Conservation (phyloP, 371 early-diverging fungal species). For the Smittium mucronatum region DNA sequence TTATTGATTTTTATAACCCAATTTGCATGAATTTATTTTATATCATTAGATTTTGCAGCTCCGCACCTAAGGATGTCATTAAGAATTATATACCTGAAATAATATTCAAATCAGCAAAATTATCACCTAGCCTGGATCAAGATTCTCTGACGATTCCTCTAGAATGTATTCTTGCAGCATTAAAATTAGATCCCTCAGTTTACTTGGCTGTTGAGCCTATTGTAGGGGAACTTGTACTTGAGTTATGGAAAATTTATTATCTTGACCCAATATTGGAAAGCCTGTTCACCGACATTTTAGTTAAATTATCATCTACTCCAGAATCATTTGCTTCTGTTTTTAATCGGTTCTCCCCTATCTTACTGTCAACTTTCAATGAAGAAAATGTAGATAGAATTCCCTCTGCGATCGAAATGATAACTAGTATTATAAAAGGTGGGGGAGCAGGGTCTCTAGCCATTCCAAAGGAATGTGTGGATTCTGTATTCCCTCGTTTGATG, state of each 20-base stretch:
- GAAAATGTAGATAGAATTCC: constrained; percentile 39
- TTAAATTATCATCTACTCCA: constrained; percentile 54
- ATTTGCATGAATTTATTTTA: not conserved
- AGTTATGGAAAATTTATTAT: constrained; percentile 61
- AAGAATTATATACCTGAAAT: constrained; percentile 24
- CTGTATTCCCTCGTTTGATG: constrained; percentile 73
- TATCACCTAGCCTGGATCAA: constrained; percentile 16
- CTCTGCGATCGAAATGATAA: constrained; percentile 58
- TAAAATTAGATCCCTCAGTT: constrained; percentile 57
- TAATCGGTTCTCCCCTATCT: constrained; percentile 51
- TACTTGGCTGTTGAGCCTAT: constrained; percentile 56
- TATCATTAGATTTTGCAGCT: constrained; percentile 42
- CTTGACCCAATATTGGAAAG: constrained; percentile 36
- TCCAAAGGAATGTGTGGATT: constrained; percentile 54
- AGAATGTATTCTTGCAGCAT: constrained; percentile 55
- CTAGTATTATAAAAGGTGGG: constrained; percentile 47
- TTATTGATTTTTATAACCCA: no score
- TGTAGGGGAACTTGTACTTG: constrained; percentile 57
- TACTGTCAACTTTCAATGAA: constrained; percentile 38
- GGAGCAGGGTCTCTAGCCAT: constrained; percentile 42
- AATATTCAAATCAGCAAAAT: not conserved
- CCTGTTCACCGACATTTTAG: constrained; percentile 64
- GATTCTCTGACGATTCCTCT: constrained; percentile 67
- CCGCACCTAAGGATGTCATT: constrained; percentile 41
- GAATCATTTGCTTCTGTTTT: constrained; percentile 47